A percentile compares a stretch with the other conserved stretches of the same genome.
These are phyloP conservation scores for Coniochaeta sp. DNA, from an alignment of 2,329 filamentous ascomycete species.

Conservation along the genomic window DNA sequence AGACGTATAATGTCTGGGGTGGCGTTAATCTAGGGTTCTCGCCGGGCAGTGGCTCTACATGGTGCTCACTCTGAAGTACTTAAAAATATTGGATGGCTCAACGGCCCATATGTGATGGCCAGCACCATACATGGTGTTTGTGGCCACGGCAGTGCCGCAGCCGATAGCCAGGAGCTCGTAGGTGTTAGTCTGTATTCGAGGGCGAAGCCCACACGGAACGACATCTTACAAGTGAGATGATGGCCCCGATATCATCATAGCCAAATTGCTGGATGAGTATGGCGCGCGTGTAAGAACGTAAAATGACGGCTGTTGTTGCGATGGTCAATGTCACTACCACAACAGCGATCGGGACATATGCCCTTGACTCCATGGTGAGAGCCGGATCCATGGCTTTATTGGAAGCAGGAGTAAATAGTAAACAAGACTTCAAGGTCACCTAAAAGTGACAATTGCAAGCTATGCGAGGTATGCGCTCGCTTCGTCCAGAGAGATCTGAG, in stretches of 20 bases:
- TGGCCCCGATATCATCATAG: constrained; percentile 15
- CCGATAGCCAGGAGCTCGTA: not conserved
- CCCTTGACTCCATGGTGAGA: not conserved
- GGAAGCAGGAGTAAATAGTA: not conserved
- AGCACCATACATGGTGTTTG: constrained; percentile 14
- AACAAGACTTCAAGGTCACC: not conserved
- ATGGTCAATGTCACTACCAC: constrained; percentile 10
- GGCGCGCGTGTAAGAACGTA: constrained; percentile 15
- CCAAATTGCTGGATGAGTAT: constrained; percentile 16
- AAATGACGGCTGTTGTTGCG: constrained; percentile 10
- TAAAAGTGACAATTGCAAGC: not conserved
- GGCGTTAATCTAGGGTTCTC: not conserved
- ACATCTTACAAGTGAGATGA: constrained; percentile 12
- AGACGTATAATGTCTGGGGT: constrained; percentile 27
- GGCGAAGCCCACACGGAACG: not conserved
- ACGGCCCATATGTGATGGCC: constrained; percentile 12
- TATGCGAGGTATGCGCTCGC: too few species aligned
- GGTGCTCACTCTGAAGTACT: constrained; percentile 13
- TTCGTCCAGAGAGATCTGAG: not conserved
- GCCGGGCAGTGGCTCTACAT: not conserved
- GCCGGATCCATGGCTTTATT: not conserved
- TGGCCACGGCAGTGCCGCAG: not conserved
- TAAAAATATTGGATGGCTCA: constrained; percentile 6
- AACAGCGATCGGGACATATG: constrained; percentile 14
- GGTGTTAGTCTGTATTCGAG: not conserved